Conservation (phyloP, 305 asterid species). For the Fraxinus albicans region DNA sequence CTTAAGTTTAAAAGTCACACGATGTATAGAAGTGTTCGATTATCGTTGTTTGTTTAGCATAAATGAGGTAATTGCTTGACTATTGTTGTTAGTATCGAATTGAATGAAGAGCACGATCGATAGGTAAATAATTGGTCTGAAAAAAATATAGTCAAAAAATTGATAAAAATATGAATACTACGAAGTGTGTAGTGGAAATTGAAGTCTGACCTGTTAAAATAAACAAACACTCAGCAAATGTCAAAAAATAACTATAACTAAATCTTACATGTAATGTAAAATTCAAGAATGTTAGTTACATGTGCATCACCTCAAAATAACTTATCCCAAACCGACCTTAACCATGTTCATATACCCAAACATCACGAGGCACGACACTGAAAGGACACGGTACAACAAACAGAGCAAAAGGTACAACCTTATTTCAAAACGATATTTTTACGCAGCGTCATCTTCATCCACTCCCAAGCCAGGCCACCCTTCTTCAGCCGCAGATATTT, state of each 20-base stretch:
- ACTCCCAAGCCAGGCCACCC: background rate
- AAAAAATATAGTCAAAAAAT: background rate
- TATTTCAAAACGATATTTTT: background rate
- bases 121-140: no score
- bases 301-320: no score
- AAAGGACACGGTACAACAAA: background rate
- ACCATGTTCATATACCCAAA: background rate
- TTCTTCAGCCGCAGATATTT: background rate
- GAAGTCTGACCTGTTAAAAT: no score
- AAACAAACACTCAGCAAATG: no score
- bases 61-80: no score
- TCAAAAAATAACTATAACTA: no score
- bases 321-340: background rate
- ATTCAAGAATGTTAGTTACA: background rate
- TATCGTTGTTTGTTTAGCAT: no score
- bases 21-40: no score
- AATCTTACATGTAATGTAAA: background rate
- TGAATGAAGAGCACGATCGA: no score
- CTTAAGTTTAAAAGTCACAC: no score
- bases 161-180: no score
- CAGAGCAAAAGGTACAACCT: background rate
- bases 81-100: no score
- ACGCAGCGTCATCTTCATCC: background rate
- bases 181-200: background rate
- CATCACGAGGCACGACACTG: background rate